Conservation (phyloP, 306 rosid species). For the Pyrus betulifolia region DNA sequence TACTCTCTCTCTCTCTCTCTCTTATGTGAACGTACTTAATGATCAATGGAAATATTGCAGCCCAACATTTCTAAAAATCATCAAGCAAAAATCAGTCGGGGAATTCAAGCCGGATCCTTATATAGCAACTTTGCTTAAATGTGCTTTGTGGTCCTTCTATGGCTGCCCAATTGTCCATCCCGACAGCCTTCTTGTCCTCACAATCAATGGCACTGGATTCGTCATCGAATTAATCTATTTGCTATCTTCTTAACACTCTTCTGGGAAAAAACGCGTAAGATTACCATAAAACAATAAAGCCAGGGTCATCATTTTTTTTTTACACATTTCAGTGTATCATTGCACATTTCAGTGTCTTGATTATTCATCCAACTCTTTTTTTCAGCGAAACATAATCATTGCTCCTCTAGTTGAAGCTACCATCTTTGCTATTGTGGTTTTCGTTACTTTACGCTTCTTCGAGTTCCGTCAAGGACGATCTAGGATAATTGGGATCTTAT, state of each 20-base stretch:
- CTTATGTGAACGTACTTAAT: no score
- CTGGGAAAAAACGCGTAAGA: slow-evolving; percentile 36
- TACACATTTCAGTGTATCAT: no score
- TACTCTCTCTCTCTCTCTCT: not conserved
- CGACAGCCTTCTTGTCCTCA: slow-evolving; percentile 36
- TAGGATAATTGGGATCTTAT: slow-evolving; percentile 44
- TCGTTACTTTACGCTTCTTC: slow-evolving; percentile 25
- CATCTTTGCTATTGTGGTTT: slow-evolving; percentile 31
- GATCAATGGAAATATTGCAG: slow-evolving; percentile 15
- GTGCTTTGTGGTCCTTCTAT: slow-evolving; percentile 59
- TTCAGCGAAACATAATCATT: slow-evolving; percentile 43
- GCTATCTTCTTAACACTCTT: slow-evolving; percentile 35
- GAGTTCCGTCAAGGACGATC: slow-evolving; percentile 34
- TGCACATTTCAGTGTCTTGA: no score
- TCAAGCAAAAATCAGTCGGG: slow-evolving; percentile 44
- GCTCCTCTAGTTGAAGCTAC: slow-evolving; percentile 22
- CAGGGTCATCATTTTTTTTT: not conserved
- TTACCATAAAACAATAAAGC: not conserved
- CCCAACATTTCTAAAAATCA: slow-evolving; percentile 33
- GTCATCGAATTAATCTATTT: slow-evolving; percentile 39
- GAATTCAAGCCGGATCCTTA: slow-evolving; percentile 68
- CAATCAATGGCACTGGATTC: slow-evolving; percentile 46
- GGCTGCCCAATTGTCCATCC: slow-evolving; percentile 64
- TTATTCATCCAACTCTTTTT: not conserved
- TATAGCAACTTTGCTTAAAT: slow-evolving; percentile 43